Conservation (phyloP, 805 yeast genomes). For the Grigorovia jiainica region DNA sequence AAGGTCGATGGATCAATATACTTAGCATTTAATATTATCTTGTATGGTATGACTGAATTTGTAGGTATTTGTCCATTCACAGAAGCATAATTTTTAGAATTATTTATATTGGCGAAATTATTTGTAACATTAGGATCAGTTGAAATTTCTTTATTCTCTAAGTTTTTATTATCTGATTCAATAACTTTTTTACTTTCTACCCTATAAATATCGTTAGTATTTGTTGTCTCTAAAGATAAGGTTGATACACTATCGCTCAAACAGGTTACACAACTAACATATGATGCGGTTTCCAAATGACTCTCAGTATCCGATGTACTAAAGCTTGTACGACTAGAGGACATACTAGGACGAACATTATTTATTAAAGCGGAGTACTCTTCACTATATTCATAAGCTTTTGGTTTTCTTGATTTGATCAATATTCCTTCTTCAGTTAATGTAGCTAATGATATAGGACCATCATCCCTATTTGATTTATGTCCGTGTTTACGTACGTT, state of each 20-base stretch:
- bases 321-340: slow-evolving; percentile 11
- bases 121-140: neutral
- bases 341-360: slow-evolving; percentile 5
- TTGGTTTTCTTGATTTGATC: slow-evolving; percentile 20
- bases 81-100: slow-evolving; percentile 11
- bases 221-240: neutral
- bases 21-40: slow-evolving; percentile 24
- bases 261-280: slow-evolving; percentile 30
- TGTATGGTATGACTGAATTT: slow-evolving; percentile 28
- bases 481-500: neutral
- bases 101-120: neutral
- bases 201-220: neutral
- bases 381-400: slow-evolving; percentile 4
- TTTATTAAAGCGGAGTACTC: neutral
- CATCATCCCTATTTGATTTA: slow-evolving; percentile 5
- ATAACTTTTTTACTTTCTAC: neutral
- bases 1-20: slow-evolving; percentile 7
- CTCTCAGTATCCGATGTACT: slow-evolving; percentile 4
- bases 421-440: slow-evolving; percentile 29
- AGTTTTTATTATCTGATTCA: neutral
- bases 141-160: neutral
- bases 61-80: slow-evolving; percentile 25
- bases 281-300: slow-evolving; percentile 25
- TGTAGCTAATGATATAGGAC: slow-evolving; percentile 19
- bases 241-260: slow-evolving; percentile 16